A percentile compares a stretch with the other conserved stretches of the same genome.
These are phyloP conservation scores for Nidula microcarpa DNA, from an alignment of 768 basidiomycete genomes.

Conservation along the genomic window DNA sequence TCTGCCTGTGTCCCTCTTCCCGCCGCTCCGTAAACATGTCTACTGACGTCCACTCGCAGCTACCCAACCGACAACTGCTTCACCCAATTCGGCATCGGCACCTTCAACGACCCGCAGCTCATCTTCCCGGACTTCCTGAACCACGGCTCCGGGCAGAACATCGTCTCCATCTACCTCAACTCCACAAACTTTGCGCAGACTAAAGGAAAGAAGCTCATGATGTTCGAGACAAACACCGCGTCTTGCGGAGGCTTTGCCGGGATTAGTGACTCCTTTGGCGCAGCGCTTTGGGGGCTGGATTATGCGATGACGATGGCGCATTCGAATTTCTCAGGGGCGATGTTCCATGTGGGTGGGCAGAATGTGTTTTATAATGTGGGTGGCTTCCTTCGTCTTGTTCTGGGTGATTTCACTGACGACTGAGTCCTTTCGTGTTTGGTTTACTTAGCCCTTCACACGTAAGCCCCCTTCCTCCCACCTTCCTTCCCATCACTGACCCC, in stretches of 20 bases:
- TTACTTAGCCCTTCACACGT: conserved; percentile 43
- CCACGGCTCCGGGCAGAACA: conserved; percentile 48
- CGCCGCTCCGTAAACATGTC: conserved; percentile 24
- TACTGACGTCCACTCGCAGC: conserved; percentile 19
- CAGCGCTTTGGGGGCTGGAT: conserved; percentile 63
- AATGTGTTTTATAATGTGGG: conserved; percentile 64
- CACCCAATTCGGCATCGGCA: conserved; percentile 43
- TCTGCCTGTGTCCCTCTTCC: conserved; percentile 20
- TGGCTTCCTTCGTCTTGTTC: conserved; percentile 2
- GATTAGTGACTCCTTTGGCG: conserved; percentile 58
- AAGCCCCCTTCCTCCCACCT: conserved; percentile 15
- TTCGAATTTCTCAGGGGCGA: conserved; percentile 45
- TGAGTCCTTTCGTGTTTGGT: no score
- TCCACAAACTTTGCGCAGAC: conserved; percentile 41
- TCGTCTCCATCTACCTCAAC: conserved; percentile 51
- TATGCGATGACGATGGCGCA: conserved; percentile 57
- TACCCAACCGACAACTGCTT: conserved; percentile 64
- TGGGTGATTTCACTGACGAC: no score
- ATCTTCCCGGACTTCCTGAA: conserved; percentile 60
- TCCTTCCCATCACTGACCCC: neutral
- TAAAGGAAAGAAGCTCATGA: conserved; percentile 44
- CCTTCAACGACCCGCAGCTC: conserved; percentile 36
- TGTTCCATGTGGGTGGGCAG: conserved; percentile 61
- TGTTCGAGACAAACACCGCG: conserved; percentile 73
- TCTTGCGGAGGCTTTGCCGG: conserved; percentile 69